Percentiles rank a stretch among this genome's conserved stretches.
Evolutionary conservation across 306 rosid species (phyloP).

Genomic region (Lathyrus sativus): DNA sequence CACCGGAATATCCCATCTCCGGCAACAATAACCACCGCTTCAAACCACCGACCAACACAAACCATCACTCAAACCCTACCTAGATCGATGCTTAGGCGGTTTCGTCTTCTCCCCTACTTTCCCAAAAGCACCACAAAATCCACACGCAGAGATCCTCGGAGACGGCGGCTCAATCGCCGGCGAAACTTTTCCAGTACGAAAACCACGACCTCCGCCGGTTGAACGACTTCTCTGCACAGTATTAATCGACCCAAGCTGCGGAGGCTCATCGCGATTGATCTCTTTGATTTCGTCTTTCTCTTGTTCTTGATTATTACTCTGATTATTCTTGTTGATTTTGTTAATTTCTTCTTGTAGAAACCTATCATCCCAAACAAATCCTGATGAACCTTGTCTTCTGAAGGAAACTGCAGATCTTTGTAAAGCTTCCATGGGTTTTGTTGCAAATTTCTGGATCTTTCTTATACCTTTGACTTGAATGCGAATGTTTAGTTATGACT

Average conservation of each 20-base stretch:
- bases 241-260: constrained; percentile 41
- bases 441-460: constrained; percentile 3
- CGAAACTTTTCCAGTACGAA: constrained; percentile 62
- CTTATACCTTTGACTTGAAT: neutral
- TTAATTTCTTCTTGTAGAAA: constrained; percentile 52
- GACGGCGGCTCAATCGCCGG: constrained; percentile 84
- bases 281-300: neutral
- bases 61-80: constrained; percentile 28
- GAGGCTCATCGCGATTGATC: constrained; percentile 3
- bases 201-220: constrained; percentile 54
- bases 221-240: constrained; percentile 62
- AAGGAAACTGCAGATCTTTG: constrained; percentile 86
- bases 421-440: constrained; percentile 62
- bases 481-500: neutral
- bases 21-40: constrained; percentile 1
- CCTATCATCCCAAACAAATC: constrained; percentile 71
- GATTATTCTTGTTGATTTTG: constrained; percentile 20
- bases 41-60: constrained; percentile 11
- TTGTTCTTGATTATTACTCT: constrained; percentile 18
- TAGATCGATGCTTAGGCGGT: constrained; percentile 49
- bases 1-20: constrained; percentile 42
- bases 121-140: constrained; percentile 65
- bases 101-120: constrained; percentile 46
- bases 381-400: constrained; percentile 87
- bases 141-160: constrained; percentile 74